A percentile compares a stretch with the other conserved stretches of the same genome.
Evolutionary conservation across 257 asterid genomes (phyloP).

Genomic region (Osmanthus fragrans): DNA sequence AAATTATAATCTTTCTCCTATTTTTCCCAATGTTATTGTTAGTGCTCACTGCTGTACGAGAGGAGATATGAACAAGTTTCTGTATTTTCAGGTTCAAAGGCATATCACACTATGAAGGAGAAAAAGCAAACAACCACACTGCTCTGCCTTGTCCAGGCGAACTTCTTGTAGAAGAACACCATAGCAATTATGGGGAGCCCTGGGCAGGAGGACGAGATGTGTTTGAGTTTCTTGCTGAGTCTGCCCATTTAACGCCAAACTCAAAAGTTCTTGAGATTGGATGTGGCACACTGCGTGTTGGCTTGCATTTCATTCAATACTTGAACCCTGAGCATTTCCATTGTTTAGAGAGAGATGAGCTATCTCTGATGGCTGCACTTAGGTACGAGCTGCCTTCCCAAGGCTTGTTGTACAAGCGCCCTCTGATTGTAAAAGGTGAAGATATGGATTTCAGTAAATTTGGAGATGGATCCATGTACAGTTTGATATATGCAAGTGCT

Average conservation of each 20-base stretch:
- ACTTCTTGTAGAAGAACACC: constrained; percentile 91
- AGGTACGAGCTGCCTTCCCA: constrained; percentile 93
- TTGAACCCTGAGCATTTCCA: constrained; percentile 68
- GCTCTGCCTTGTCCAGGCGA: constrained; percentile 91
- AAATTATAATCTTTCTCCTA: background rate
- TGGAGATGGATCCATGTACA: constrained; percentile 53
- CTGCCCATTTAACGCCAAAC: constrained; percentile 48
- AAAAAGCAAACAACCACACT: constrained; percentile 75
- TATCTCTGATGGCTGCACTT: constrained; percentile 89
- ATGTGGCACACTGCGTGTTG: constrained; percentile 97
- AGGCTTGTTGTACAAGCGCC: constrained; percentile 79
- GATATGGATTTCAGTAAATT: constrained; percentile 90
- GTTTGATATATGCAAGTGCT: constrained; percentile 87
- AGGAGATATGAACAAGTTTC: background rate
- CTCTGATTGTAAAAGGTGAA: constrained; percentile 80
- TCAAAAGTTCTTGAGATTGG: constrained; percentile 91
- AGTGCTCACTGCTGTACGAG: background rate
- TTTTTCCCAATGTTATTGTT: background rate
- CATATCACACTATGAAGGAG: constrained; percentile 87
- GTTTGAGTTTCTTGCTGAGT: constrained; percentile 83
- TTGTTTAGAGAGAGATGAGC: constrained; percentile 95
- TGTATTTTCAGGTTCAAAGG: constrained; percentile 62
- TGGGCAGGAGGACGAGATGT: constrained; percentile 99
- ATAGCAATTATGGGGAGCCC: constrained; percentile 97
- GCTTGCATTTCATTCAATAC: constrained; percentile 81